phyloP scores from a whole-genome alignment of 1,284 basidiomycete genomes.

The Mrakiaceae sp. region DNA sequence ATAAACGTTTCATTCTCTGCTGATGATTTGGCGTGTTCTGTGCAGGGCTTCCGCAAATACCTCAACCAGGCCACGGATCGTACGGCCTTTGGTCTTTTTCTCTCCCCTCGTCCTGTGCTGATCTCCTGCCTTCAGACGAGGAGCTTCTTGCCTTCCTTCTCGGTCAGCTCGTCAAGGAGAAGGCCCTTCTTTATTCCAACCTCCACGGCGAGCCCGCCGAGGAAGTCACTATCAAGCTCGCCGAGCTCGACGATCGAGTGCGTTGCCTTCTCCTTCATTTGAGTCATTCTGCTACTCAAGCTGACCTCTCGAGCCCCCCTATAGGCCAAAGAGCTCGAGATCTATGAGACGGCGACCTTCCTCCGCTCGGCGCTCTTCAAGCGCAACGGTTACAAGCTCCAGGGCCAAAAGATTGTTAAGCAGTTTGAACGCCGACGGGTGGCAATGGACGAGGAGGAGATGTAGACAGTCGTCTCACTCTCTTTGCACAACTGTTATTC shows the following conservation, averaged over 20 bases:
- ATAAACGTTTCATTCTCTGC: neutral
- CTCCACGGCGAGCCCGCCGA: constrained; percentile 61
- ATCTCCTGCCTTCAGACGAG: constrained; percentile 44
- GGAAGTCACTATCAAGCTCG: constrained; percentile 56
- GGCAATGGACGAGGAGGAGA: constrained; percentile 8
- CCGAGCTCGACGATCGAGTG: constrained; percentile 72
- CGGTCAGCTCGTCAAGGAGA: constrained; percentile 89
- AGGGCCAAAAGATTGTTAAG: constrained; percentile 20
- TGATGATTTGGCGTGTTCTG: neutral
- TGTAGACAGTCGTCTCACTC: neutral
- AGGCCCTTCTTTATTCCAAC: constrained; percentile 68
- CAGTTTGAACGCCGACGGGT: constrained; percentile 14
- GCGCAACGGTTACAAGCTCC: constrained; percentile 73
- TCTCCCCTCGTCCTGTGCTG: neutral
- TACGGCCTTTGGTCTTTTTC: neutral
- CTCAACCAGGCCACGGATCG: constrained; percentile 81
- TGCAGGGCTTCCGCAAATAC: constrained; percentile 89
- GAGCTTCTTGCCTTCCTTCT: constrained; percentile 90
- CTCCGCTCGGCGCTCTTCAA: constrained; percentile 69
- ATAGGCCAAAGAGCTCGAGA: constrained; percentile 86
- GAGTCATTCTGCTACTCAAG: neutral
- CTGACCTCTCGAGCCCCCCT: constrained; percentile 15
- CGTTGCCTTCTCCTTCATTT: constrained; percentile 26
- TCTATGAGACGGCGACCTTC: constrained; percentile 82
- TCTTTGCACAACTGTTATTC: neutral